These are phyloP conservation scores for Aspergillus tanneri DNA, from an alignment of 2,329 filamentous ascomycete species.

Conservation along the genomic window DNA sequence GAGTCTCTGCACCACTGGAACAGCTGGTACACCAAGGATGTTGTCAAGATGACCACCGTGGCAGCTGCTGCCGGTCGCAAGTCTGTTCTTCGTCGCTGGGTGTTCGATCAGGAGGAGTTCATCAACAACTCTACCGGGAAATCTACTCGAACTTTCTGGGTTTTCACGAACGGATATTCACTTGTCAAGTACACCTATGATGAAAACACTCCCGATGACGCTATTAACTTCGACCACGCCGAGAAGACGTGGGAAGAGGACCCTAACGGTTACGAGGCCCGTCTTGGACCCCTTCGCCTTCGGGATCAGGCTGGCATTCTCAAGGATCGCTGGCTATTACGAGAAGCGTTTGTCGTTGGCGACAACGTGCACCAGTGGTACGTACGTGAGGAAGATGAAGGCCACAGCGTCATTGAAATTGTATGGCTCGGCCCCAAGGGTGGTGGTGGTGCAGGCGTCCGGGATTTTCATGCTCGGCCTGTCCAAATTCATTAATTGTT, in stretches of 20 bases:
- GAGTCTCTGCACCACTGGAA: conserved; percentile 47
- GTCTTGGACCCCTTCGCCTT: conserved; percentile 42
- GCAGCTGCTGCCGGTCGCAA: conserved; percentile 41
- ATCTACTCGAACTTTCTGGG: conserved; percentile 41
- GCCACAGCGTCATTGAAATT: conserved; percentile 45
- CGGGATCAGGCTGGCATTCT: conserved; percentile 40
- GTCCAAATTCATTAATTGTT: conserved; percentile 26
- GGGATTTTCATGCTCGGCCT: conserved; percentile 30
- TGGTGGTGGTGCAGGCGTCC: conserved; percentile 38
- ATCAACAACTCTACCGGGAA: conserved; percentile 37
- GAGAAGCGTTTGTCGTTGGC: conserved; percentile 40
- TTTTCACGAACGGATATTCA: conserved; percentile 47
- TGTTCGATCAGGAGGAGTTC: conserved; percentile 43
- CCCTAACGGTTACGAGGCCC: conserved; percentile 40
- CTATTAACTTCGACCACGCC: conserved; percentile 44
- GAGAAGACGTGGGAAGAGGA: conserved; percentile 48
- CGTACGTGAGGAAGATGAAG: conserved; percentile 40
- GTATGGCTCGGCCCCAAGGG: conserved; percentile 45
- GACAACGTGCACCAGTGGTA: conserved; percentile 47
- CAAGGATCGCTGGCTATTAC: conserved; percentile 44
- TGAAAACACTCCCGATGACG: conserved; percentile 36
- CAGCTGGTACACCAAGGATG: conserved; percentile 47
- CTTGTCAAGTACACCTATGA: conserved; percentile 44
- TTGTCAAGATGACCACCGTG: conserved; percentile 46
- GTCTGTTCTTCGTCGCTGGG: conserved; percentile 46